phyloP scores from a whole-genome alignment of 306 rosid species.

The Psophocarpus tetragonolobus region DNA sequence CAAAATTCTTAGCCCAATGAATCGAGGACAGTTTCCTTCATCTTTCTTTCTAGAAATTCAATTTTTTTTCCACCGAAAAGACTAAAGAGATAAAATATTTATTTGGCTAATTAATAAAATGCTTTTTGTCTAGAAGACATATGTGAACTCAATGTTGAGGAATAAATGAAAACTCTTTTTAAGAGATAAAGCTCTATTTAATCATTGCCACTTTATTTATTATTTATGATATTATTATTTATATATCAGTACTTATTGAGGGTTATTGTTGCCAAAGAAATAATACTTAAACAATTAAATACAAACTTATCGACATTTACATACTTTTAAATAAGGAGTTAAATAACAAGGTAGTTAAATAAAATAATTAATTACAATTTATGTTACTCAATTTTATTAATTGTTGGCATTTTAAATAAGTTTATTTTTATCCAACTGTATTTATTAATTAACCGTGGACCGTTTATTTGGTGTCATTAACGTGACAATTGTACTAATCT shows the following conservation, averaged over 20 bases:
- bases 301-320: background rate
- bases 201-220: background rate
- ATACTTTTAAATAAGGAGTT: background rate
- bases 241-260: background rate
- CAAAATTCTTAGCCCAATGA: background rate
- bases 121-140: background rate
- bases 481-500: too few relatives aligned
- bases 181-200: background rate
- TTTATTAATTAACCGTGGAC: too few relatives aligned
- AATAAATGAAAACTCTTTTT: background rate
- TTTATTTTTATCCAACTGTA: too few relatives aligned
- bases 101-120: background rate
- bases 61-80: background rate
- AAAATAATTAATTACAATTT: too few relatives aligned
- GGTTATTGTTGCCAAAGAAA: background rate
- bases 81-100: background rate
- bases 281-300: background rate
- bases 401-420: too few relatives aligned
- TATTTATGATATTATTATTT: background rate
- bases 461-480: too few relatives aligned
- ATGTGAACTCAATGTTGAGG: background rate
- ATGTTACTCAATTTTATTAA: too few relatives aligned
- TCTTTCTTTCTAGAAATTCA: background rate
- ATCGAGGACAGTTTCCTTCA: background rate
- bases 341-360: too few relatives aligned